Evolutionary conservation across 306 rosid genomes (phyloP).

Genomic region (Calophaca sinica): DNA sequence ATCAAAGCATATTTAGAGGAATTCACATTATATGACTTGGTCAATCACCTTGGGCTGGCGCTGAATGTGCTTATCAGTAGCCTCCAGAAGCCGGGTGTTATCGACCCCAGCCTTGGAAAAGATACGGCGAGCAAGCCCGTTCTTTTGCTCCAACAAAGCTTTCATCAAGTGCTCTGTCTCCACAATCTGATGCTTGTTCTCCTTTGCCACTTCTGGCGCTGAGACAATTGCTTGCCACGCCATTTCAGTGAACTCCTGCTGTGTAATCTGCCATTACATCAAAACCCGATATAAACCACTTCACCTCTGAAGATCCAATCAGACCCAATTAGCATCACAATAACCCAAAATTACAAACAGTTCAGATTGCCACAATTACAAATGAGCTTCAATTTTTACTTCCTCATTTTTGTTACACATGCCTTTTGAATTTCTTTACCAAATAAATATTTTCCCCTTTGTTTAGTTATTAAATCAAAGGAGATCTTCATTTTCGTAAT

Average conservation of each 20-base stretch:
- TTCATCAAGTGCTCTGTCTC: slow-evolving; percentile 98
- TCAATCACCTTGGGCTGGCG: slow-evolving; percentile 92
- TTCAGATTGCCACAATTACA: neutral
- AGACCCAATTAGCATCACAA: slow-evolving; percentile 28
- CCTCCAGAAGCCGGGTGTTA: slow-evolving; percentile 82
- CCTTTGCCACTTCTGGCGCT: slow-evolving; percentile 92
- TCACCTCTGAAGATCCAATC: slow-evolving; percentile 37
- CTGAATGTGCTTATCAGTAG: slow-evolving; percentile 88
- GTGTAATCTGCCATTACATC: slow-evolving; percentile 73
- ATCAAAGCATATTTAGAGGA: slow-evolving; percentile 14
- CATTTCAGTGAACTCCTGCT: slow-evolving; percentile 98
- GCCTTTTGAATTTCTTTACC: neutral
- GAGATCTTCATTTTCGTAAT: too few species aligned
- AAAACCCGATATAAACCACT: slow-evolving; percentile 43
- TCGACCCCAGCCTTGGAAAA: slow-evolving; percentile 90
- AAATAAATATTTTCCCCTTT: neutral
- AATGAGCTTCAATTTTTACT: neutral
- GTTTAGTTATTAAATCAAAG: too few species aligned
- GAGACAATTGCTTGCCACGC: slow-evolving; percentile 96
- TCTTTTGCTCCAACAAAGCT: slow-evolving; percentile 94
- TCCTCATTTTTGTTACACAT: neutral
- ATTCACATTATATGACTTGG: slow-evolving; percentile 8
- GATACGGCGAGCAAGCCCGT: slow-evolving; percentile 95
- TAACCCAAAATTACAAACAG: slow-evolving; percentile 22
- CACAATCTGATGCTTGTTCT: slow-evolving; percentile 97